Evolutionary conservation across 208 protist genomes (phyloP).

Genomic region (Endotrypanum monterogeii): DNA sequence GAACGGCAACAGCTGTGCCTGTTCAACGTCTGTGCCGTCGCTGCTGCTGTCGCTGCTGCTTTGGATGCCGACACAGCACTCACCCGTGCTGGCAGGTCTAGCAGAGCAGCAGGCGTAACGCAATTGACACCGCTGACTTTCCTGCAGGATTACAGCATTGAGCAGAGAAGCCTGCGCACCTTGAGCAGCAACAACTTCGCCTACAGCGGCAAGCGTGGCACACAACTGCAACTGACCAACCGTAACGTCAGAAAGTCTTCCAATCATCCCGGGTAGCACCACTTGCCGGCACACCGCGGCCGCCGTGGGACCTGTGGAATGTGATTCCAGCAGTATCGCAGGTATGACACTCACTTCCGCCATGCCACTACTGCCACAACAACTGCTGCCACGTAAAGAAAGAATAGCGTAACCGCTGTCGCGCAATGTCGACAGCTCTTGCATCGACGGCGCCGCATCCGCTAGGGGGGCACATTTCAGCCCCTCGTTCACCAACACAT

Average conservation of each 20-base stretch:
- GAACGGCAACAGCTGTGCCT: slow-evolving; percentile 20
- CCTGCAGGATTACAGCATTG: slow-evolving; percentile 24
- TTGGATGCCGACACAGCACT: too few relatives aligned
- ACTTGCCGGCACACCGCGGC: slow-evolving; percentile 17
- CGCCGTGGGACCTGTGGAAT: slow-evolving; percentile 11
- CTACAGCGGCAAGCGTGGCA: slow-evolving; percentile 15
- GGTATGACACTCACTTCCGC: slow-evolving; percentile 3
- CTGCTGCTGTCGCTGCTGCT: not conserved
- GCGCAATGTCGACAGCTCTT: slow-evolving; percentile 8
- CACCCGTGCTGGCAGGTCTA: not conserved
- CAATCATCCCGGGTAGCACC: slow-evolving; percentile 20
- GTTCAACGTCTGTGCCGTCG: not conserved
- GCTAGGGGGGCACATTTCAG: slow-evolving; percentile 4
- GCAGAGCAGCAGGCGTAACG: slow-evolving; percentile 24
- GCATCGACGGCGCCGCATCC: slow-evolving; percentile 4
- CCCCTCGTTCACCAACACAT: slow-evolving; percentile 30
- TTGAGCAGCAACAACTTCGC: slow-evolving; percentile 10
- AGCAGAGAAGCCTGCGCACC: slow-evolving; percentile 22
- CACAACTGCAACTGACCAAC: slow-evolving; percentile 24
- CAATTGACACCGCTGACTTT: slow-evolving; percentile 20
- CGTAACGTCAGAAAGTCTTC: slow-evolving; percentile 3
- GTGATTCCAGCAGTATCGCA: slow-evolving; percentile 24
- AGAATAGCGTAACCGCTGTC: slow-evolving; percentile 23
- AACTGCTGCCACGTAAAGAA: slow-evolving; percentile 10
- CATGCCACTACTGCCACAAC: not conserved